phyloP scores from a whole-genome alignment of 2,329 filamentous ascomycete genomes.

The Claviceps cyperi region DNA sequence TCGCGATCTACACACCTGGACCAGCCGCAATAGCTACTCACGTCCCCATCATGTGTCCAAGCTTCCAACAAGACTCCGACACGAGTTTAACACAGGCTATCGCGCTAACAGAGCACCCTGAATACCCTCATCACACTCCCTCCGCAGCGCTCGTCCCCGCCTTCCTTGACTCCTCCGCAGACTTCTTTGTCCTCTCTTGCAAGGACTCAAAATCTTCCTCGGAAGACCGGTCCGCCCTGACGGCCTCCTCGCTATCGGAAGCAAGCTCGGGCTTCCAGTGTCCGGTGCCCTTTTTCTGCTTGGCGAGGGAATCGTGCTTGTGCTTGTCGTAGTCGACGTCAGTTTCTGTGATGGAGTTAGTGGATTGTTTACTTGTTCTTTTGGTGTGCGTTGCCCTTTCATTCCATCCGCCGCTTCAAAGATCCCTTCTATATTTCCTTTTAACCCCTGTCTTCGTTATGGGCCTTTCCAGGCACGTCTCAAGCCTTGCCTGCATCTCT shows the following conservation, averaged over 20 bases:
- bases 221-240: conserved; percentile 48
- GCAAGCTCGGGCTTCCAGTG: conserved; percentile 70
- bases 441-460: too few species aligned
- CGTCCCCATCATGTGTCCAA: too few species aligned
- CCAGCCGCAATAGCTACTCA: too few species aligned
- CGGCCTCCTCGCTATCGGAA: conserved; percentile 62
- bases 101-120: not conserved
- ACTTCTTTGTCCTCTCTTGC: conserved; percentile 44
- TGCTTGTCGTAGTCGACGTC: conserved; percentile 37
- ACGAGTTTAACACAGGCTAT: too few species aligned
- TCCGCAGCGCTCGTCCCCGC: conserved; percentile 34
- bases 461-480: too few species aligned
- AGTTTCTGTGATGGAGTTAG: conserved; percentile 13
- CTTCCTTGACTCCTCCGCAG: conserved; percentile 32
- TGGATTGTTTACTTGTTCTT: too few species aligned
- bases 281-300: conserved; percentile 54
- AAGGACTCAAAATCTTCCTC: conserved; percentile 29
- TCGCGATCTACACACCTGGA: too few species aligned
- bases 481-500: too few species aligned
- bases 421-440: too few species aligned
- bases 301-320: conserved; percentile 46
- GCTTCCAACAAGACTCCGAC: too few species aligned
- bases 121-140: conserved; percentile 18
- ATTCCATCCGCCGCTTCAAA: too few species aligned
- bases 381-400: too few species aligned